Conservation (phyloP, 2,329 filamentous ascomycete genomes). For the Claviceps capensis region DNA sequence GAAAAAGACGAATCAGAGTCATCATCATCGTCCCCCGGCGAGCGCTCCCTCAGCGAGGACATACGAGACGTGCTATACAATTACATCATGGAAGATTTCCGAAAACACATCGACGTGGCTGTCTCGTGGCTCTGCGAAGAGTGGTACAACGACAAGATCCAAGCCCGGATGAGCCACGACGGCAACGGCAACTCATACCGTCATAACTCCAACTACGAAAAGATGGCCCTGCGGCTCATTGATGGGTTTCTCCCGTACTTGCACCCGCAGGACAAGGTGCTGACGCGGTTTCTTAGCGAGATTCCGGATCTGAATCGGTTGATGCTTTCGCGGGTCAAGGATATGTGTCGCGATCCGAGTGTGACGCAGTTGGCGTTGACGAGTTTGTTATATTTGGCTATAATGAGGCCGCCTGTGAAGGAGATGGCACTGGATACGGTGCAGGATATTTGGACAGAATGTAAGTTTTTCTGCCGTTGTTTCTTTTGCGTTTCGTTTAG, state of each 20-base stretch:
- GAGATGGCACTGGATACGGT: constrained; percentile 51
- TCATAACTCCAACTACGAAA: constrained; percentile 69
- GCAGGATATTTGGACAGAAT: constrained; percentile 53
- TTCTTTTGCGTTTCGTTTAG: neutral
- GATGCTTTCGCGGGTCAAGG: constrained; percentile 60
- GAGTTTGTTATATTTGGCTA: constrained; percentile 51
- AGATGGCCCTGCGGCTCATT: constrained; percentile 67
- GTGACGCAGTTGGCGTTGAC: constrained; percentile 50
- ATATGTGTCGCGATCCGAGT: constrained; percentile 51
- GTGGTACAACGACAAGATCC: constrained; percentile 78
- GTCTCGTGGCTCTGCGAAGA: constrained; percentile 94
- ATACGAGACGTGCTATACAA: constrained; percentile 72
- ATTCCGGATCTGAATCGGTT: constrained; percentile 64
- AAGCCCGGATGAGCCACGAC: constrained; percentile 20
- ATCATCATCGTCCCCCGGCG: constrained; percentile 11
- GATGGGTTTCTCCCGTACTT: constrained; percentile 84
- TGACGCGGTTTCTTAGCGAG: constrained; percentile 85
- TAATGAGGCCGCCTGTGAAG: constrained; percentile 52
- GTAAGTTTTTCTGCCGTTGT: constrained; percentile 25
- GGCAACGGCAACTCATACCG: constrained; percentile 27
- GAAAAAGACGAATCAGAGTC: constrained; percentile 36
- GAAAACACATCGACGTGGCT: constrained; percentile 74
- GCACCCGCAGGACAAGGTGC: constrained; percentile 77
- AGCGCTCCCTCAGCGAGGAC: constrained; percentile 43
- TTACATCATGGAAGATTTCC: constrained; percentile 86